These are phyloP conservation scores for Magnusiomyces starmeri DNA, from an alignment of 1,139 yeast genomes.

Conservation along the genomic window DNA sequence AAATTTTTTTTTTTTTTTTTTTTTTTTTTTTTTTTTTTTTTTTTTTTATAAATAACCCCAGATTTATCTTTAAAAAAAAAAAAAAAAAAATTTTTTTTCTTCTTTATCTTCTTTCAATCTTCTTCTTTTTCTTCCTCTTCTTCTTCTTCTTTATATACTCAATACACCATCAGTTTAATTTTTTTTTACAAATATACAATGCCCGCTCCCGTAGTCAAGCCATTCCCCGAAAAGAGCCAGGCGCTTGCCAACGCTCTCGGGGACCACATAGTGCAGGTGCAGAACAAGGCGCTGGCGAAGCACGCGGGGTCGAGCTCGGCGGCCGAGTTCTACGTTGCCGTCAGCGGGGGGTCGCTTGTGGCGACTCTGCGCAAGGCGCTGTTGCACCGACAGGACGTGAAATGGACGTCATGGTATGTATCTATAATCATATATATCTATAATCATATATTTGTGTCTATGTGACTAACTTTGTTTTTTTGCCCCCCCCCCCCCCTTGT, in stretches of 20 bases:
- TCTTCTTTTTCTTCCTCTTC: background rate
- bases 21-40: background rate
- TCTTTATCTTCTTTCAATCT: background rate
- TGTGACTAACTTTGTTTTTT: background rate
- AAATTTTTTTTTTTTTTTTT: background rate
- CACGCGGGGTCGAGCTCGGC: slow-evolving; percentile 56
- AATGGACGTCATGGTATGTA: slow-evolving; percentile 57
- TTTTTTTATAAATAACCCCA: slow-evolving; percentile 31
- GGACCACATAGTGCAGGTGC: slow-evolving; percentile 75
- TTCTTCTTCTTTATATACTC: background rate
- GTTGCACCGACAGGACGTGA: slow-evolving; percentile 47
- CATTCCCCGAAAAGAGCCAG: slow-evolving; percentile 24
- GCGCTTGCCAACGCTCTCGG: slow-evolving; percentile 60
- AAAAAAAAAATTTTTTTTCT: slow-evolving; percentile 52
- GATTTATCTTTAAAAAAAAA: slow-evolving; percentile 50
- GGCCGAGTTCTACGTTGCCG: slow-evolving; percentile 59
- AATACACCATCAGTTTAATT: background rate
- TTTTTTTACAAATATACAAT: slow-evolving; percentile 6
- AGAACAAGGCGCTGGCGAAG: slow-evolving; percentile 50
- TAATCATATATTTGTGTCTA: background rate
- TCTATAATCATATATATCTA: no score
- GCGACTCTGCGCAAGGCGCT: slow-evolving; percentile 67
- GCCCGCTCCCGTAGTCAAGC: slow-evolving; percentile 24
- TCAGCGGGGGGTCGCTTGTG: slow-evolving; percentile 87
- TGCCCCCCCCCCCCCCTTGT: no score